Conservation (phyloP, 805 yeast species). For the Cyberlindnera nakhonratchasimensis region DNA sequence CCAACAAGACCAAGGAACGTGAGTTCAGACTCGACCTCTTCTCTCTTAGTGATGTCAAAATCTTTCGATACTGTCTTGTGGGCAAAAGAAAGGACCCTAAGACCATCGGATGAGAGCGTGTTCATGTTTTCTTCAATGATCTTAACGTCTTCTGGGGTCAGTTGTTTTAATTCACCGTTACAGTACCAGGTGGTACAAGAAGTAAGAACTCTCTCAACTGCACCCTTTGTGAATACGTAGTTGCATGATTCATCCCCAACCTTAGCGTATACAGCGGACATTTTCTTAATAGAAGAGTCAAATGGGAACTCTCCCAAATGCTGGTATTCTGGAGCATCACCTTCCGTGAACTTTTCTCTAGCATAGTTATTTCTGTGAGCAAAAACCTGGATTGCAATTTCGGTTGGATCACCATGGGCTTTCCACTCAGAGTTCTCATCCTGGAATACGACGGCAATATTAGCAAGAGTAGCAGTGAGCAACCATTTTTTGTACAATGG, state of each 20-base stretch:
- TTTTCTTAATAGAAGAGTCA: conserved; percentile 69
- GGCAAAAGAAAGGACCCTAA: conserved; percentile 74
- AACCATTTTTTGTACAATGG: conserved; percentile 44
- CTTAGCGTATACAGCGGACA: conserved; percentile 56
- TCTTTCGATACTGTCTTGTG: conserved; percentile 34
- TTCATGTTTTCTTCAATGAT: conserved; percentile 54
- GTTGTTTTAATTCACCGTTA: conserved; percentile 29
- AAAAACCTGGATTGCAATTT: conserved; percentile 81
- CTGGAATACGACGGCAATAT: conserved; percentile 64
- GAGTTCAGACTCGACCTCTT: conserved; percentile 47
- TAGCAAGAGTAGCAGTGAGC: conserved; percentile 69
- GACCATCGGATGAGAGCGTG: conserved; percentile 58
- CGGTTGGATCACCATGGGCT: conserved; percentile 88
- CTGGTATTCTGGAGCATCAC: conserved; percentile 23
- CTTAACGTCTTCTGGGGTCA: conserved; percentile 40
- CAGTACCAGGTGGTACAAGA: conserved; percentile 53
- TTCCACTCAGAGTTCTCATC: conserved; percentile 54
- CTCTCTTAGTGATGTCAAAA: conserved; percentile 36
- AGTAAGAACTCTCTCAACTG: conserved; percentile 64
- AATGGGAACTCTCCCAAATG: conserved; percentile 68
- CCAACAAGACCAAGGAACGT: conserved; percentile 68
- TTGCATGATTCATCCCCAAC: conserved; percentile 28
- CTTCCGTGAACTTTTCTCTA: conserved; percentile 42
- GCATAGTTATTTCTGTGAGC: conserved; percentile 53
- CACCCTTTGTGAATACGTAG: conserved; percentile 62